Base-by-base conservation (phyloP, 305 asterid genomes). In the Rubia occidens region DNA sequence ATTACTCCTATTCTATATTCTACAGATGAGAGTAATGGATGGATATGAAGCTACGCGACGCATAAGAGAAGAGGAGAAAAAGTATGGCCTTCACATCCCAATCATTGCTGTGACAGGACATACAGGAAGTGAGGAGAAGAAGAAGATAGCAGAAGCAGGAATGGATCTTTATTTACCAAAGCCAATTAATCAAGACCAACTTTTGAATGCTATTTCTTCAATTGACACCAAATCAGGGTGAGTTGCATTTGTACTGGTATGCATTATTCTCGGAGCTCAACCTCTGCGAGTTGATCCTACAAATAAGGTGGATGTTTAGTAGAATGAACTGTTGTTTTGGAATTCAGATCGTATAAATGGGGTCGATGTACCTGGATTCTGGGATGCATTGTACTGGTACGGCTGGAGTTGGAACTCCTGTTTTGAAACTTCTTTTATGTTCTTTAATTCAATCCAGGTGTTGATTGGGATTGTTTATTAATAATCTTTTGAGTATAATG, bases 71-170 rank as follows among this genome's bases (percentile, higher is more conserved):
- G 81, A 72, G 62, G 70, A 77, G 71, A 45, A 53, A 53, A 4
- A 53, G 0, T 51, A 60, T 49, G 82, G 75, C 29, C 6, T 81
- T 37, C 40, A 77, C 54, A 81, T 60, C 5, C 79, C 82, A 11
- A 71, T 81, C 8, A 53, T 81, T 51, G 82, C 80, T 32, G 62
- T 78, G 13, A 81, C 82, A 56, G 74, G 78, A 3, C 80, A 76
- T 29, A 37, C 75, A 3, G 44, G 11, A 20, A 24, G 17, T 2
- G 79, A 75, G 26, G 77, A 51, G 54, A 53, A 6, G 24, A 54
- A 59, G 15, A 43, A 42, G 69, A 68, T 74, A 15, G 11, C 3
- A 51, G 76, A 75, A 15, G 78, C 69, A 6, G 80, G 80, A 68
- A 76, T 78, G 78, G 79, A 81, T 71, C 49, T 20, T 54, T 71